phyloP scores from a whole-genome alignment of 495 filamentous ascomycete genomes.

The Hypoxylon subgilvum region DNA sequence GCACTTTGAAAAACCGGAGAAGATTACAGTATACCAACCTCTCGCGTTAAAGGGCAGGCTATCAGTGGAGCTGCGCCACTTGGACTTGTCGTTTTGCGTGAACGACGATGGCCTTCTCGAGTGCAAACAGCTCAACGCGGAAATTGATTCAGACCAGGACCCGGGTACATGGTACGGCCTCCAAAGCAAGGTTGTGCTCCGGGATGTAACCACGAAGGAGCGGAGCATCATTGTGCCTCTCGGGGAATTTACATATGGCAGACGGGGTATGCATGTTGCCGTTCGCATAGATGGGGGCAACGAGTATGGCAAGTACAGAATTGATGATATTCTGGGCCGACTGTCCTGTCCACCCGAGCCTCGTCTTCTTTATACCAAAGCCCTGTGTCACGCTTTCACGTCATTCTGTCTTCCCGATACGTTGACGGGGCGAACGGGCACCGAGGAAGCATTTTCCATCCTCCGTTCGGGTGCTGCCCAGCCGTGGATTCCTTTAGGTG shows the following conservation, averaged over 20 bases:
- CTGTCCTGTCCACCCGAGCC: slow-evolving; percentile 55
- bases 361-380: slow-evolving; percentile 56
- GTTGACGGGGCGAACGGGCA: slow-evolving; percentile 64
- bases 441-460: slow-evolving; percentile 61
- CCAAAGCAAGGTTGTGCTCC: slow-evolving; percentile 52
- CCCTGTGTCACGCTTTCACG: slow-evolving; percentile 64
- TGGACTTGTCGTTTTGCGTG: slow-evolving; percentile 50
- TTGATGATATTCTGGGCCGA: slow-evolving; percentile 57
- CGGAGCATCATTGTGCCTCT: slow-evolving; percentile 49
- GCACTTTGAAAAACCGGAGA: slow-evolving; percentile 43
- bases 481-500: slow-evolving; percentile 52
- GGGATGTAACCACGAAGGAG: slow-evolving; percentile 39
- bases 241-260: slow-evolving; percentile 22
- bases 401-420: slow-evolving; percentile 63
- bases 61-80: slow-evolving; percentile 41
- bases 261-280: slow-evolving; percentile 43
- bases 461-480: slow-evolving; percentile 57
- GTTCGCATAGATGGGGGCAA: slow-evolving; percentile 27
- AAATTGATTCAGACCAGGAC: slow-evolving; percentile 59
- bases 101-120: slow-evolving; percentile 46
- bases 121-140: slow-evolving; percentile 49
- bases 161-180: slow-evolving; percentile 60
- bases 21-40: slow-evolving; percentile 47
- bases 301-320: slow-evolving; percentile 49
- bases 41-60: slow-evolving; percentile 18